Conservation (phyloP, 2,329 filamentous ascomycete genomes). For the Diaporthe velutina region DNA sequence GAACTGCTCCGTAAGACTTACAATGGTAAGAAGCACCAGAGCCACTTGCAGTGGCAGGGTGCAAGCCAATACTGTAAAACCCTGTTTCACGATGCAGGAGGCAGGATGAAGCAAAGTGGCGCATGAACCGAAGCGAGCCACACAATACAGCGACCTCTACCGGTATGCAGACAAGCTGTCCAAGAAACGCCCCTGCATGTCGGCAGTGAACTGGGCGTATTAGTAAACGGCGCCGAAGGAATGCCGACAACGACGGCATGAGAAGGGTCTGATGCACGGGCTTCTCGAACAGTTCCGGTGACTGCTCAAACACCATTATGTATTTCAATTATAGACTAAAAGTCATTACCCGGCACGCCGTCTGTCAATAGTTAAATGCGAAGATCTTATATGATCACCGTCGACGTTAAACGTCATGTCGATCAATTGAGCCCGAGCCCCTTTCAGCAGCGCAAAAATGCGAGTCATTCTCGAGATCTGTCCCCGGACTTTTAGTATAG, state of each 20-base stretch:
- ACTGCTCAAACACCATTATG: not conserved
- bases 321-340: not conserved
- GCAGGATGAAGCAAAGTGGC: not conserved
- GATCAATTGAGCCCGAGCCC: not conserved
- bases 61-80: constrained; percentile 1
- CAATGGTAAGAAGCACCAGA: not conserved
- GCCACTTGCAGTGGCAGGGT: not conserved
- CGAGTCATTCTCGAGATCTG: constrained; percentile 15
- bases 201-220: not conserved
- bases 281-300: not conserved
- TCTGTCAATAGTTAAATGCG: constrained; percentile 4
- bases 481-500: not conserved
- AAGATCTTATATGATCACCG: not conserved
- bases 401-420: constrained; percentile 4
- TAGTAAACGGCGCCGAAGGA: constrained; percentile 11
- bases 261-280: constrained; percentile 1
- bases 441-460: not conserved
- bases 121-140: constrained; percentile 18
- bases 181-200: constrained; percentile 25
- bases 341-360: not conserved
- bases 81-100: constrained; percentile 5
- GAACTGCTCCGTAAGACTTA: not conserved
- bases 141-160: constrained; percentile 6
- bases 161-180: constrained; percentile 1
- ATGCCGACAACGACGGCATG: not conserved